These are phyloP conservation scores for Cytospora mali DNA, from an alignment of 2,329 filamentous ascomycete genomes.

Conservation along the genomic window DNA sequence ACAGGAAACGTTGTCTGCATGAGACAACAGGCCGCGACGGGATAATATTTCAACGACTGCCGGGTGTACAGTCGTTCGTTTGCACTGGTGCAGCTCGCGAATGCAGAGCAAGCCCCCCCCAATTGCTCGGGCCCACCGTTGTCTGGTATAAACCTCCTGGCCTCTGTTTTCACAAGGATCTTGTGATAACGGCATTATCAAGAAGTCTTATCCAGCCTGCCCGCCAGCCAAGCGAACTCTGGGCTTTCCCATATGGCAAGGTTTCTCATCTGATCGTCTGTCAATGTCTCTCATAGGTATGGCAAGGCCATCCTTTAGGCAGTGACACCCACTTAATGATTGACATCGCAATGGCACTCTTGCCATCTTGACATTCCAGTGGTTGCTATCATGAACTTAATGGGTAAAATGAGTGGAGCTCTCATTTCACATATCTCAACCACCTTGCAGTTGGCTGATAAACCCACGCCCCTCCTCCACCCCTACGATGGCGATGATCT, in stretches of 20 bases:
- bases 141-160: conserved; percentile 17
- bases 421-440: conserved; percentile 25
- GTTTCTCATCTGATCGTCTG: background rate
- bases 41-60: background rate
- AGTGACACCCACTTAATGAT: conserved; percentile 8
- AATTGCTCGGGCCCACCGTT: conserved; percentile 20
- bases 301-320: background rate
- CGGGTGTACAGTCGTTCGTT: conserved; percentile 3
- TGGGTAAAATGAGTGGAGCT: conserved; percentile 27
- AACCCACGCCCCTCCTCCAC: conserved; percentile 14
- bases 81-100: background rate
- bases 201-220: background rate
- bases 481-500: conserved; percentile 7
- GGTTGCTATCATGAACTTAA: conserved; percentile 23
- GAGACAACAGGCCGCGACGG: conserved; percentile 7
- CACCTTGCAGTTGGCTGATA: conserved; percentile 19
- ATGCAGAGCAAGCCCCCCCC: conserved; percentile 9
- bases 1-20: conserved; percentile 11
- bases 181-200: background rate
- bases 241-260: background rate
- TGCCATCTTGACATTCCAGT: conserved; percentile 15
- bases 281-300: background rate
- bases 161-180: conserved; percentile 12
- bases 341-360: conserved; percentile 5
- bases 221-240: background rate